Base-by-base conservation (phyloP, 768 basidiomycete species). In the Pleurotus pulmonarius region DNA sequence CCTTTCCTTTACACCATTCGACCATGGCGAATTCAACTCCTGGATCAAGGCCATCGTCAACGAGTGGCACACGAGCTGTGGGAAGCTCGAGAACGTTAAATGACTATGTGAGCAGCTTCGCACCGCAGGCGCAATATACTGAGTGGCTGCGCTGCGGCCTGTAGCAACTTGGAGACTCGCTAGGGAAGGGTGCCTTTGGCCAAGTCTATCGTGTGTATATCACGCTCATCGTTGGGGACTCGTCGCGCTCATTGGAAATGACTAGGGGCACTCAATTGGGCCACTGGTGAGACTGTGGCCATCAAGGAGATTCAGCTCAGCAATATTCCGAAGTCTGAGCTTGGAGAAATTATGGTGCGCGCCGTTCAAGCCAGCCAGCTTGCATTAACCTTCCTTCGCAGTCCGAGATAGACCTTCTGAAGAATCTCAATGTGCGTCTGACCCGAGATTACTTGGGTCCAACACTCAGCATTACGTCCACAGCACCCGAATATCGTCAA, bases 401-500 rank as follows among this genome's bases (percentile, higher is more conserved):
- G 94, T 93, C 90, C 55, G 96, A 98, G 75, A 99, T 99, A 63
- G 92, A 98, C 71, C 75, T 98, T 58, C 82, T 99, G 61, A 98
- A 98, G 82, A 98, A 97, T 70, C 80, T 99, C 58, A 91, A 96
- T 63, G 58, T 61, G 37, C 56, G 56, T 52, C 15, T 41, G 20
- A 53, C 39, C 51, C 59, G 15, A 43, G 25, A 25, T 39, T 22
- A 53, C 9, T 54, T 46, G 26, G 25, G 4, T 25, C 41, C 13
- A 3, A 39, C 25, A 55, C 37, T 22, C 39, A 34, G 52, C 59
- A 45, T 49, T 38, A 24, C 34, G 55, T 56, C 40, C 38, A 49
- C 70, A 96, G 94, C 94, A 98, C 68, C 79, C 87, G 41, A 98
- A 98, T 69, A 98, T 99, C 67, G 97, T 98, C 67, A 96, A 99